Base-by-base conservation (phyloP, 306 rosid genomes). In the Malus sieversii region DNA sequence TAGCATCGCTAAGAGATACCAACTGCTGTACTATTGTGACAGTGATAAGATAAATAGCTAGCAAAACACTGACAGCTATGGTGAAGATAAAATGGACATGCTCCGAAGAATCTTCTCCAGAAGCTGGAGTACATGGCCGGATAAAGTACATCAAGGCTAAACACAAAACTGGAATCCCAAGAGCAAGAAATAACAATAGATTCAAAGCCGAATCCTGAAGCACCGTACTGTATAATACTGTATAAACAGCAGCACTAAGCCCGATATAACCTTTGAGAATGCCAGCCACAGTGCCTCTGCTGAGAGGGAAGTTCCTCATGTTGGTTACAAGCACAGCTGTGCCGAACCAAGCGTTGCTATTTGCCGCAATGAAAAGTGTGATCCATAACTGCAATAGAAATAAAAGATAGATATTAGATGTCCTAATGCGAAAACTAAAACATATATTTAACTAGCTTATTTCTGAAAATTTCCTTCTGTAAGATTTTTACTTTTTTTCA, bases 301-400 rank as follows among this genome's bases (percentile, higher is more conserved):
- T 88, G 71, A 89, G 92, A 83, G 96, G 98, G 83, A 93, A 93
- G 87, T 93, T 93, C 72, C 96, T 93, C 98, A 93, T 93, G 90
- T 91, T 93, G 75, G 92, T 90, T 35, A 93, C 92, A 63, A 91
- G 92, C 73, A 91, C 92, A 2, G 97, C 86, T 6, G 92, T 89
- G 27, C 93, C 90, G 5, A 89, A 79, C 97, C 98, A 93, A 45
- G 98, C 93, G 46, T 79, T 44, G 79, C 97, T 85, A 45, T 91
- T 85, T 3, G 89, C 46, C 64, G 91, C 98, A 27, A 91, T 70
- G 65, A 87, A 83, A 29, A 91, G 97, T 51, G 93, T 87, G 4
- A 93, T 20, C 67, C 86, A 93, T 71, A 91, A 45, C 98, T 93
- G 95, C 79, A 63, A 86, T 65, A 69, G 48, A 62, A 83, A 11